Percentiles rank a stretch among this genome's conserved stretches.
Evolutionary conservation across 306 rosid species (phyloP).

Genomic region (Castanospermum australe): DNA sequence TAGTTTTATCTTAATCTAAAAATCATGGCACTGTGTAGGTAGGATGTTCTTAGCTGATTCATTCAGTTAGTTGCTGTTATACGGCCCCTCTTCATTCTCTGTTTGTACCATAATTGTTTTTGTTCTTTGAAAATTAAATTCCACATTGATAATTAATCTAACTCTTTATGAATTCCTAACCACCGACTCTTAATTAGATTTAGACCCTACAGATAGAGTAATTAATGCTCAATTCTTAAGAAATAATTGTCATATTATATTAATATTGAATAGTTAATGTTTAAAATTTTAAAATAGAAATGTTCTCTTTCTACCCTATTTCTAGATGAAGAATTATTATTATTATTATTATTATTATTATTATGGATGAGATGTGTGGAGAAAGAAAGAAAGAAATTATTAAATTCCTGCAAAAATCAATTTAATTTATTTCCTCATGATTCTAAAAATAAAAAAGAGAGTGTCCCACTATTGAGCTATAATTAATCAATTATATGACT

Average conservation of each 20-base stretch:
- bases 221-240: not conserved
- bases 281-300: too few species aligned
- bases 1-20: not conserved
- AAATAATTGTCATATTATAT: not conserved
- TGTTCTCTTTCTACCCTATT: too few species aligned
- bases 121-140: too few species aligned
- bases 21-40: not conserved
- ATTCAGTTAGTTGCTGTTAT: not conserved
- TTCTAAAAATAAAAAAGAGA: not conserved
- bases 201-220: not conserved
- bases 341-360: too few species aligned
- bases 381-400: not conserved
- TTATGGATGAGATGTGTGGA: not conserved
- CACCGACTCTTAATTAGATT: too few species aligned
- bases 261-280: too few species aligned
- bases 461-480: not conserved
- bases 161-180: too few species aligned
- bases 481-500: not conserved
- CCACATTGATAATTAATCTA: too few species aligned
- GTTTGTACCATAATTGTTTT: too few species aligned
- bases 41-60: too few species aligned
- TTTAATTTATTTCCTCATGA: not conserved
- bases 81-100: not conserved
- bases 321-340: too few species aligned
- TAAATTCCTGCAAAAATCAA: not conserved